Evolutionary conservation across 1,284 basidiomycete species (phyloP).

Genomic region (Kwoniella shivajii): DNA sequence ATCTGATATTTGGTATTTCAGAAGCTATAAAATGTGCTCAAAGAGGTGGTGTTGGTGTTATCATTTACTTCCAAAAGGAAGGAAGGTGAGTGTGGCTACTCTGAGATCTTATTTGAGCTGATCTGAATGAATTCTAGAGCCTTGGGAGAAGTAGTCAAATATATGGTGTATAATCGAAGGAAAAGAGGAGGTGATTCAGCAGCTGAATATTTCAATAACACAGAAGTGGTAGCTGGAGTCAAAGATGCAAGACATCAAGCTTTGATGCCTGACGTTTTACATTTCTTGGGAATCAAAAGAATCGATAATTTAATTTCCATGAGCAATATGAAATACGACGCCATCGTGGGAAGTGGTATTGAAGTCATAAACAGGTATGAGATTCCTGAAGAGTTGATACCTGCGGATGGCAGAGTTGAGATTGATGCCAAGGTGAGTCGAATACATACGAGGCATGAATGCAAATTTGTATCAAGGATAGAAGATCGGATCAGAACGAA

Average conservation of each 20-base stretch:
- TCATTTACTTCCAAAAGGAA: conserved; percentile 94
- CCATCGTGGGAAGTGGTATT: conserved; percentile 85
- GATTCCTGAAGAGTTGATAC: conserved; percentile 81
- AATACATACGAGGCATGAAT: too few species aligned
- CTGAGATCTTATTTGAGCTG: conserved; percentile 1
- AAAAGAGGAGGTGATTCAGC: conserved; percentile 92
- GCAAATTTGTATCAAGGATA: too few species aligned
- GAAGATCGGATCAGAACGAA: too few species aligned
- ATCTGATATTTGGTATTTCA: conserved; percentile 88
- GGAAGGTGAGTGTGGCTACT: conserved; percentile 3
- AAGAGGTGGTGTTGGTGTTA: conserved; percentile 84
- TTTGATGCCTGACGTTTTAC: conserved; percentile 92
- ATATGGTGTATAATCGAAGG: conserved; percentile 90
- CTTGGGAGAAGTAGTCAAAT: conserved; percentile 90
- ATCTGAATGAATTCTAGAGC: conserved; percentile 73
- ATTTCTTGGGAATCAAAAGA: conserved; percentile 89
- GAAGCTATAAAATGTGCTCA: conserved; percentile 88
- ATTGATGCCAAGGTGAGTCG: conserved; percentile 72
- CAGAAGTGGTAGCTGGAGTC: conserved; percentile 89
- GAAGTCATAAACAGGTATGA: conserved; percentile 80
- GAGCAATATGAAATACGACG: conserved; percentile 85
- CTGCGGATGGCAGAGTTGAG: conserved; percentile 89
- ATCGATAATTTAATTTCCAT: conserved; percentile 89
- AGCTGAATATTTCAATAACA: conserved; percentile 90
- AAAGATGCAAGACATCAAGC: conserved; percentile 96